These are phyloP conservation scores for Solanum ahanhuiri DNA, from an alignment of 257 asterid species.

Conservation along the genomic window DNA sequence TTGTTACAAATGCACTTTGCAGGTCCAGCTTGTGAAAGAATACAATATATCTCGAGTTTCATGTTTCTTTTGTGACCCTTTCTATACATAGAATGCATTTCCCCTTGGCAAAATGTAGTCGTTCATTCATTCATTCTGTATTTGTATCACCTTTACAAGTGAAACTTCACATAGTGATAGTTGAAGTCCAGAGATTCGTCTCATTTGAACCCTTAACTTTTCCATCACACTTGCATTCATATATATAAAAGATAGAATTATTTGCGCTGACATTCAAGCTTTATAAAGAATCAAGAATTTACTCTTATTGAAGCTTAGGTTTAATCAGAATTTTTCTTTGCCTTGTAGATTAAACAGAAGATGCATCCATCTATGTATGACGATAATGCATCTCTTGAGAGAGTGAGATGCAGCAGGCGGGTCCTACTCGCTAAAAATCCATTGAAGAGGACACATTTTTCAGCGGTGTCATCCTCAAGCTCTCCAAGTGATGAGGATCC, in stretches of 20 bases:
- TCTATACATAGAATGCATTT: background rate
- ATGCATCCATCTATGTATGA: slow-evolving; percentile 84
- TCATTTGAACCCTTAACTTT: background rate
- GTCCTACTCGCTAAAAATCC: slow-evolving; percentile 41
- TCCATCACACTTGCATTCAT: background rate
- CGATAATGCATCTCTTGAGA: slow-evolving; percentile 28
- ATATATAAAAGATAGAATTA: background rate
- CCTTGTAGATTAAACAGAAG: slow-evolving; percentile 63
- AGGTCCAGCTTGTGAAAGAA: background rate
- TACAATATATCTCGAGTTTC: background rate
- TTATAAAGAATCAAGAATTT: background rate
- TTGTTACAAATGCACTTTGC: background rate
- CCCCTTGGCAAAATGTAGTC: background rate
- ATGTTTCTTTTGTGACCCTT: background rate
- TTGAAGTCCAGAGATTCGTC: background rate
- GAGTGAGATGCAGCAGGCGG: slow-evolving; percentile 64
- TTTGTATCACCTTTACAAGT: background rate
- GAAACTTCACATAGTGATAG: background rate
- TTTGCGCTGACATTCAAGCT: background rate
- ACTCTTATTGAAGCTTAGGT: background rate
- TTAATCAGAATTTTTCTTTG: slow-evolving; percentile 9
- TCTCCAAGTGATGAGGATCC: slow-evolving; percentile 17
- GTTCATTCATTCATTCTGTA: background rate
- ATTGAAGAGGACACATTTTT: slow-evolving; percentile 11
- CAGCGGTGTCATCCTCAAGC: slow-evolving; percentile 26